A percentile compares a stretch with the other conserved stretches of the same genome.
Evolutionary conservation across 2,329 filamentous ascomycete genomes (phyloP).

Genomic region (Furcasterigmium furcatum): DNA sequence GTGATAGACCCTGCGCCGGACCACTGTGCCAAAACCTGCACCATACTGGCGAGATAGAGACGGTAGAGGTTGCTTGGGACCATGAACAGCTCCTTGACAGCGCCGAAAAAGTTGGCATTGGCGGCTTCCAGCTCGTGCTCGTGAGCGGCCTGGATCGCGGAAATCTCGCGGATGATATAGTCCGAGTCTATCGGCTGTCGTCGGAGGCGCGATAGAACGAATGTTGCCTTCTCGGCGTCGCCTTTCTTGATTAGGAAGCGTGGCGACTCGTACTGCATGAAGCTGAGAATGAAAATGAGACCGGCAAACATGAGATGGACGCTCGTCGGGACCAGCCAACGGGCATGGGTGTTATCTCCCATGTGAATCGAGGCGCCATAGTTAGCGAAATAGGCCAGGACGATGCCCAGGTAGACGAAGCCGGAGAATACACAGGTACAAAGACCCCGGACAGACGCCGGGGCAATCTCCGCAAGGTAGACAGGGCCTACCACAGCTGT

Average conservation of each 20-base stretch:
- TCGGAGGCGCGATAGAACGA: conserved; percentile 54
- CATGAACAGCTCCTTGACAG: conserved; percentile 66
- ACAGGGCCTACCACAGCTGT: conserved; percentile 54
- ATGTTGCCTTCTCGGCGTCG: conserved; percentile 52
- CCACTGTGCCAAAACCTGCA: conserved; percentile 73
- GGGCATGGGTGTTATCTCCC: conserved; percentile 36
- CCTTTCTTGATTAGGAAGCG: conserved; percentile 67
- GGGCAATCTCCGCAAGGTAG: conserved; percentile 49
- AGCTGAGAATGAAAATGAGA: conserved; percentile 66
- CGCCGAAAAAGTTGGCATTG: conserved; percentile 59
- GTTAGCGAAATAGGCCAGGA: conserved; percentile 67
- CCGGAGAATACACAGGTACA: conserved; percentile 43
- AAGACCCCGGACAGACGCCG: conserved; percentile 60
- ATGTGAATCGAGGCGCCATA: conserved; percentile 46
- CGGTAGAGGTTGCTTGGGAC: conserved; percentile 69
- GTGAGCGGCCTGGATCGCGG: conserved; percentile 61
- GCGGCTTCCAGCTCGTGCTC: conserved; percentile 71
- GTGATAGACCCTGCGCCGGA: conserved; percentile 71
- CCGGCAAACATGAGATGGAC: conserved; percentile 76
- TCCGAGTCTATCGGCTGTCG: conserved; percentile 55
- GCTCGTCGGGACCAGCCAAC: conserved; percentile 67
- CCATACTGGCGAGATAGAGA: conserved; percentile 63
- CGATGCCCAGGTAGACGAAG: conserved; percentile 62
- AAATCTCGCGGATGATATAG: conserved; percentile 60
- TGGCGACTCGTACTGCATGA: conserved; percentile 67